Base-by-base conservation (phyloP, 371 early-diverging fungal genomes). In the Mucor sp. region DNA sequence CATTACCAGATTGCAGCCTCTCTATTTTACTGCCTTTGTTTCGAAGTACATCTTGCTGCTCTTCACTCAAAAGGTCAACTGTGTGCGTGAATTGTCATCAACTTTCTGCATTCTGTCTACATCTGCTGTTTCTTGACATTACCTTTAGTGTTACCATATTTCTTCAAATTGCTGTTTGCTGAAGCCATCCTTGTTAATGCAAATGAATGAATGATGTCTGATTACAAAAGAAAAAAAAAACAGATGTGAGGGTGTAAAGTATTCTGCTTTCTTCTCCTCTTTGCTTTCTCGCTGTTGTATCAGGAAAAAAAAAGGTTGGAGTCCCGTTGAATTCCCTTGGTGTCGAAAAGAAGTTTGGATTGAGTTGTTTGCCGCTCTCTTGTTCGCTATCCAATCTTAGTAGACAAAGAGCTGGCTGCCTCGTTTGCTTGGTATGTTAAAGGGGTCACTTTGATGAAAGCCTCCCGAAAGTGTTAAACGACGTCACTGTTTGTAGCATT, bases 1-100 rank as follows among this genome's bases (percentile, higher is more conserved):
- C 4, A 32, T 37, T 71, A 83, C 83, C 79, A 68, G 76, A 67
- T 60, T 79, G 76, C 8, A 83, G 53, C 2, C 73, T 66, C 47
- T 83, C 83, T 39, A 83, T 83, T 63, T 79, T 75, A 7, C 64
- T 69, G 44, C 65, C 74, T 63, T 80, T 83, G 58, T 71, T 69
- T 61, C 69, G 65, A 21, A 83, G 60, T 48, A 73, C 72, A 27
- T 58, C 62, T 58, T 83, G 81, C 27, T 83, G 83, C 53, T 83
- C 81, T 64, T 80, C 83, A 17, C 76, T 74, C 44, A 80, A 74
- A 55, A 67, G 70, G 28, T 80, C 83, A 74, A 70, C 60, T 27
- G 25, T 37, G 19, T 30, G 6, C 17, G 21, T 58, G 19, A 21
- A 11, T 58, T 9, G 35, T 17, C n/a, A 56, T 56, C 56, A 56